Base-by-base conservation (phyloP, 805 yeast genomes). In the Candida chilensis region DNA sequence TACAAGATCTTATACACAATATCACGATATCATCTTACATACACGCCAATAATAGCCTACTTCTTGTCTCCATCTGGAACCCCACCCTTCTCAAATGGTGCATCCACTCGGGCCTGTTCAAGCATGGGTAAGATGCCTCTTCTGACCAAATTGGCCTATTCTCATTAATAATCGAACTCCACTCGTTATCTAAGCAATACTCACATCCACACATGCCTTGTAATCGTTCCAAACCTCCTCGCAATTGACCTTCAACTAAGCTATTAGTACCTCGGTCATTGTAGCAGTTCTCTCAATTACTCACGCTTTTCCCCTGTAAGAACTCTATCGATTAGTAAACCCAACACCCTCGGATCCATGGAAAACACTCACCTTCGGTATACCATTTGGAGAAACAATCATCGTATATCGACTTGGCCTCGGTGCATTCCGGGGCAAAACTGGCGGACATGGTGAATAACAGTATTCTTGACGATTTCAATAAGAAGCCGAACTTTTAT, bases 391-490 rank as follows among this genome's bases (percentile, higher is more conserved):
- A 88, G 61, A 92, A 92, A 54, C 98, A 92, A 46, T 78, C 81
- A 50, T 92, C 97, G 48, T 92, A 92, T 45, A 76, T 73, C 43
- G 75, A 74, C 56, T 92, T 92, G 34, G 80, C 71, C 20, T 75
- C 82, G 15, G 94, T 85, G 57, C 98, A 92, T 59, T 92, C 97
- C 16, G 96, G 96, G 21, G 98, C 97, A 65, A 92, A 83, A 37
- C 95, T 86, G 5, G 94, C 67, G 12, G 88, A 79, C 82, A 82
- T 72, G 31, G 64, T 52, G 54, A n/a, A n/a, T n/a, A n/a, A n/a
- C n/a, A n/a, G n/a, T n/a, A n/a, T n/a, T n/a, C n/a, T n/a, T n/a
- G n/a, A n/a, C n/a, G n/a, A n/a, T n/a, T n/a, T n/a, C n/a, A n/a
- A n/a, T n/a, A n/a, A n/a, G n/a, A n/a, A n/a, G n/a, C n/a, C n/a